Conservation (phyloP, 371 early-diverging fungal genomes). For the Mucor irregularis region DNA sequence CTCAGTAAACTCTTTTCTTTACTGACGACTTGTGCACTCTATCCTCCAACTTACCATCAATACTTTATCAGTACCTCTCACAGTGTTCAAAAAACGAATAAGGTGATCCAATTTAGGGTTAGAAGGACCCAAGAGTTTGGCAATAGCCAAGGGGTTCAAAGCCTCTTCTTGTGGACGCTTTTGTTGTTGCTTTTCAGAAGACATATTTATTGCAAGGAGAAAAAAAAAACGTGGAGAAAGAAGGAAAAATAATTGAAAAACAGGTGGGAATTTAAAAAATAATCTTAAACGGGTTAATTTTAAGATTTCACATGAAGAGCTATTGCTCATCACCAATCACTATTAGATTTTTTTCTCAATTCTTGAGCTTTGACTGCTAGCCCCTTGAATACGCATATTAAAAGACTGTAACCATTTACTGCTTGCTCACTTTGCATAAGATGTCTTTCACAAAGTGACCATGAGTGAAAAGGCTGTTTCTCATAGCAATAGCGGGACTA, state of each 20-base stretch:
- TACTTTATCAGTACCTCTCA: slow-evolving; percentile 91
- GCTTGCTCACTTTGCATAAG: too few species aligned
- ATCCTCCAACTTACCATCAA: slow-evolving; percentile 73
- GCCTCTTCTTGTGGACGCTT: slow-evolving; percentile 2
- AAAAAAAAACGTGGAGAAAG: slow-evolving; percentile 4
- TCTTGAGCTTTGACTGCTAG: too few species aligned
- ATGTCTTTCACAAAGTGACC: too few species aligned
- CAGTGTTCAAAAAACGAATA: slow-evolving; percentile 73
- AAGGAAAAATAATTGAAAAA: not conserved
- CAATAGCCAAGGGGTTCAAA: slow-evolving; percentile 44
- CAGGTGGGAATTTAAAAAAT: not conserved
- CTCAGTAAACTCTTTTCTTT: not conserved
- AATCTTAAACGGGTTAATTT: too few species aligned
- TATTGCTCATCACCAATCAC: too few species aligned
- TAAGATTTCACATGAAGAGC: not conserved
- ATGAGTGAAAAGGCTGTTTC: too few species aligned
- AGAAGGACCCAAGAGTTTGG: slow-evolving; percentile 46
- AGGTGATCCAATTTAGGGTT: slow-evolving; percentile 70
- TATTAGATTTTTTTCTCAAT: too few species aligned
- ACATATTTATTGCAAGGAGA: slow-evolving; percentile 1
- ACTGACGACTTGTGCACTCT: too few species aligned
- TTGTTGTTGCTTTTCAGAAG: slow-evolving; percentile 14
- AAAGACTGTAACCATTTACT: too few species aligned
- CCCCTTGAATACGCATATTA: too few species aligned
- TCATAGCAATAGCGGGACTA: too few species aligned